Evolutionary conservation across 2,329 filamentous ascomycete species (phyloP).

Genomic region (Cordyceps farinosa): DNA sequence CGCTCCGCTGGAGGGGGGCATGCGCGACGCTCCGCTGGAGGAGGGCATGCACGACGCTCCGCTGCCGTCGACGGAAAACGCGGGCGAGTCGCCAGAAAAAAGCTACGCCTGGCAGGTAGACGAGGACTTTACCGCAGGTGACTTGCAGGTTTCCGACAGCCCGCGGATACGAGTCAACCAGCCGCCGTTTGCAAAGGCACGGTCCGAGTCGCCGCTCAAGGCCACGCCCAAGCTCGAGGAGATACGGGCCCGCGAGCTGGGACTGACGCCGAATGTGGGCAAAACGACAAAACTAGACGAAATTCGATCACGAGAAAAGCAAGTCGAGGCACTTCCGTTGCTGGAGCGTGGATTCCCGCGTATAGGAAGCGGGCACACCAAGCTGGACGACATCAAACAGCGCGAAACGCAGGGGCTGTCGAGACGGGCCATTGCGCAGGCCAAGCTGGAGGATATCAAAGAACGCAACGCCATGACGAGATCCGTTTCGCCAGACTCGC

Average conservation of each 20-base stretch:
- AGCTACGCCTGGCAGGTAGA: slow-evolving; percentile 55
- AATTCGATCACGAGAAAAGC: slow-evolving; percentile 33
- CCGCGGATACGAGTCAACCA: slow-evolving; percentile 44
- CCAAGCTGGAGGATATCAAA: slow-evolving; percentile 50
- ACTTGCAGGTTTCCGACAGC: slow-evolving; percentile 53
- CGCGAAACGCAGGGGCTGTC: slow-evolving; percentile 44
- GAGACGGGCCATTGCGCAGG: slow-evolving; percentile 45
- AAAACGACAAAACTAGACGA: slow-evolving; percentile 33
- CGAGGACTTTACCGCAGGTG: slow-evolving; percentile 54
- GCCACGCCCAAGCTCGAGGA: slow-evolving; percentile 42
- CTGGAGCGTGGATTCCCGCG: slow-evolving; percentile 29
- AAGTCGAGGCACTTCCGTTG: slow-evolving; percentile 31
- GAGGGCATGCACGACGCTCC: slow-evolving; percentile 25
- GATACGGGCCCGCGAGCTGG: slow-evolving; percentile 38
- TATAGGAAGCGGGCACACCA: slow-evolving; percentile 36
- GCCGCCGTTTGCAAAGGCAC: slow-evolving; percentile 31
- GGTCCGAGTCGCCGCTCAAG: slow-evolving; percentile 18
- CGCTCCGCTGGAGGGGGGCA: slow-evolving; percentile 22
- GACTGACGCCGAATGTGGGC: slow-evolving; percentile 15
- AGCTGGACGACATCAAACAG: slow-evolving; percentile 47
- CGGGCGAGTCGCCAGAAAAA: slow-evolving; percentile 43
- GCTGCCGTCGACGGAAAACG: slow-evolving; percentile 32
- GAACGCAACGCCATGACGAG: slow-evolving; percentile 46
- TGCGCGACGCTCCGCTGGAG: slow-evolving; percentile 24
- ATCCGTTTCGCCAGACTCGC: slow-evolving; percentile 41